Evolutionary conservation across 192 early-diverging fungal genomes (phyloP).

Genomic region (Podila minutissima): DNA sequence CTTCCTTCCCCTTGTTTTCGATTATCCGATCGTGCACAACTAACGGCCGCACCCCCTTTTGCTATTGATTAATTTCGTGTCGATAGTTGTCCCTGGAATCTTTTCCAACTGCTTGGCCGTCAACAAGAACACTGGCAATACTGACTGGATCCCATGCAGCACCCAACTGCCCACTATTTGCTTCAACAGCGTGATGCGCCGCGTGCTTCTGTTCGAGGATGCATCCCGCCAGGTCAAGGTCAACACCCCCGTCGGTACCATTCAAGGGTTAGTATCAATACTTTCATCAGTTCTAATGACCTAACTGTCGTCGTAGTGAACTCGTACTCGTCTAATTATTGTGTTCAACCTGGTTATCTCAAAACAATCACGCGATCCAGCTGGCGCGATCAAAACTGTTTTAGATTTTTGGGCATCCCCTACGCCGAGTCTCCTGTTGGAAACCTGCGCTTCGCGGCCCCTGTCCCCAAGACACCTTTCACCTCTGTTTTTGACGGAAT

Average conservation of each 20-base stretch:
- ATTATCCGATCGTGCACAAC: too few species aligned
- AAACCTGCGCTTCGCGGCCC: conserved; percentile 47
- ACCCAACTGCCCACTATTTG: conserved; percentile 6
- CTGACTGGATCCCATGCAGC: conserved; percentile 7
- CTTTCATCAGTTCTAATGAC: too few species aligned
- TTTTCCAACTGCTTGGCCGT: background rate
- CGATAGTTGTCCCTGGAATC: background rate
- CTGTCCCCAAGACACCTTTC: conserved; percentile 32
- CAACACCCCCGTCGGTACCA: conserved; percentile 9
- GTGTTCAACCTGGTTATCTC: too few species aligned
- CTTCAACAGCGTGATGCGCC: conserved; percentile 6
- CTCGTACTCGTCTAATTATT: too few species aligned
- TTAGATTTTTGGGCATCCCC: conserved; percentile 54
- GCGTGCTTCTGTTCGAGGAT: conserved; percentile 7
- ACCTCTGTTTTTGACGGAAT: conserved; percentile 11
- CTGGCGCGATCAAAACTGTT: conserved; percentile 11
- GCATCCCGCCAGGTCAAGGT: conserved; percentile 25
- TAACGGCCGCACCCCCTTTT: too few species aligned
- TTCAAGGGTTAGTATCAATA: conserved; percentile 7
- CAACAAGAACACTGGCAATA: conserved; percentile 10
- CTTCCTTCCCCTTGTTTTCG: background rate
- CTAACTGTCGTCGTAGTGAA: too few species aligned
- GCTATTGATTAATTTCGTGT: background rate
- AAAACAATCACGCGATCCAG: too few species aligned
- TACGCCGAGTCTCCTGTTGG: conserved; percentile 56